Percentiles rank a stretch among this genome's conserved stretches.
phyloP scores from a whole-genome alignment of 768 basidiomycete species.

The Exidia glandulosa region DNA sequence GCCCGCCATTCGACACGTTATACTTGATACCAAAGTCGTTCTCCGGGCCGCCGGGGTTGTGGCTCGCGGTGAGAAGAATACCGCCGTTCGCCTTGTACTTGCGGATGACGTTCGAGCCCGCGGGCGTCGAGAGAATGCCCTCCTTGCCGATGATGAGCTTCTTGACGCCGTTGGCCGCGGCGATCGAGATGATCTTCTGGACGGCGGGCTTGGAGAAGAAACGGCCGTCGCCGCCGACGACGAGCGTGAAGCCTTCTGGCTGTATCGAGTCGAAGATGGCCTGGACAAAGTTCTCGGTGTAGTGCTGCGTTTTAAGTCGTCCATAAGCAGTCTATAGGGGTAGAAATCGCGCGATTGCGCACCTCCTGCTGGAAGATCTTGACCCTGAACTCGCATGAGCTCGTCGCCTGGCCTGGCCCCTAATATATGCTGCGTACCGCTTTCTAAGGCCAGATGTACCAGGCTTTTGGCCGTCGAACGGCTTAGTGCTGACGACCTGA shows the following conservation, averaged over 20 bases:
- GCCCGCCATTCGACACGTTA: conserved; percentile 95
- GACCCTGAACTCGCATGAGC: conserved; percentile 41
- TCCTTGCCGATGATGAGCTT: conserved; percentile 91
- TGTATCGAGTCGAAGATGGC: conserved; percentile 87
- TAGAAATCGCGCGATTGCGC: conserved; percentile 10
- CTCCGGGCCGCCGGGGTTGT: conserved; percentile 98
- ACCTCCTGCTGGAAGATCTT: conserved; percentile 98
- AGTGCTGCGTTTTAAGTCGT: conserved; percentile 52
- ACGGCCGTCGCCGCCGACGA: conserved; percentile 95
- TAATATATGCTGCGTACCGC: conserved; percentile 36
- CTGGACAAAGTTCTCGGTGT: conserved; percentile 98
- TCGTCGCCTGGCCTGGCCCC: neutral
- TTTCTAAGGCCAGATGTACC: conserved; percentile 97
- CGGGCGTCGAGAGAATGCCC: conserved; percentile 90
- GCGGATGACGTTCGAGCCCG: conserved; percentile 90
- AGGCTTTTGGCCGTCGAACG: conserved; percentile 91
- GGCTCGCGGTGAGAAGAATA: conserved; percentile 91
- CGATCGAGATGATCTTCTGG: conserved; percentile 88
- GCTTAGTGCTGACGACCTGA: conserved; percentile 69
- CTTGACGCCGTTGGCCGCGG: conserved; percentile 84
- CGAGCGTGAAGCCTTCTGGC: conserved; percentile 68
- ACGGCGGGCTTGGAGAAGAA: conserved; percentile 79
- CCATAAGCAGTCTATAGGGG: neutral
- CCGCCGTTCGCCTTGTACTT: conserved; percentile 95
- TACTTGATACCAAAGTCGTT: conserved; percentile 99